Conservation (phyloP, 768 basidiomycete genomes). For the Asterophora lycoperdoides region DNA sequence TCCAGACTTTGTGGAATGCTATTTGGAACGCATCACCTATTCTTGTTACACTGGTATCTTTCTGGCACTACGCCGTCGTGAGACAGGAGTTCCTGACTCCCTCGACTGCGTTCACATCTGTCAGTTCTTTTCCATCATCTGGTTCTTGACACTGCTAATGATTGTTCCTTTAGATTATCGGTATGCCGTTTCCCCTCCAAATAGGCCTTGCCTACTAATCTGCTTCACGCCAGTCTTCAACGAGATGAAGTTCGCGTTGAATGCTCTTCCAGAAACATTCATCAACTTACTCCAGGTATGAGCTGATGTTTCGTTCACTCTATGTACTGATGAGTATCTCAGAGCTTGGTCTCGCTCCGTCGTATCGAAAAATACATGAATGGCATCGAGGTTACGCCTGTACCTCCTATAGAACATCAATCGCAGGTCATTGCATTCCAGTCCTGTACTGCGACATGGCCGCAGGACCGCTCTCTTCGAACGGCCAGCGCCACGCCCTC, state of each 20-base stretch:
- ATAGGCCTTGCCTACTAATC: background rate
- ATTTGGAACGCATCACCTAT: slow-evolving; percentile 66
- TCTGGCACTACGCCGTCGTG: slow-evolving; percentile 72
- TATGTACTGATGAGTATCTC: background rate
- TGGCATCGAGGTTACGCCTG: slow-evolving; percentile 63
- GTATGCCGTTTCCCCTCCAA: slow-evolving; percentile 28
- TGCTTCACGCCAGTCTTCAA: slow-evolving; percentile 57
- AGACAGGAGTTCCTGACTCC: slow-evolving; percentile 69
- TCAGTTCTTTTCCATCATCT: slow-evolving; percentile 34
- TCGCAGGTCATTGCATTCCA: slow-evolving; percentile 67
- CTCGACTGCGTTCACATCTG: slow-evolving; percentile 77
- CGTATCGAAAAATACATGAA: slow-evolving; percentile 90
- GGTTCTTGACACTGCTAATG: slow-evolving; percentile 38
- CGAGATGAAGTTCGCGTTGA: slow-evolving; percentile 85
- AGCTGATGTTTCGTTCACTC: background rate
- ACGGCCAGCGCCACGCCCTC: slow-evolving; percentile 44
- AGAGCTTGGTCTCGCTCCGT: slow-evolving; percentile 79
- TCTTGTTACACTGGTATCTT: slow-evolving; percentile 55
- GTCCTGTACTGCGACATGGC: slow-evolving; percentile 89
- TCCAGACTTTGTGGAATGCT: slow-evolving; percentile 42
- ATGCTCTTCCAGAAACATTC: slow-evolving; percentile 85
- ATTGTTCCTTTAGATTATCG: slow-evolving; percentile 41
- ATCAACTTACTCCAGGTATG: slow-evolving; percentile 81
- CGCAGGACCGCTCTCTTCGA: slow-evolving; percentile 57
- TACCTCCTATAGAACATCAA: slow-evolving; percentile 54